Conservation (phyloP, 2,329 filamentous ascomycete species). For the Stemphylium beticola region DNA sequence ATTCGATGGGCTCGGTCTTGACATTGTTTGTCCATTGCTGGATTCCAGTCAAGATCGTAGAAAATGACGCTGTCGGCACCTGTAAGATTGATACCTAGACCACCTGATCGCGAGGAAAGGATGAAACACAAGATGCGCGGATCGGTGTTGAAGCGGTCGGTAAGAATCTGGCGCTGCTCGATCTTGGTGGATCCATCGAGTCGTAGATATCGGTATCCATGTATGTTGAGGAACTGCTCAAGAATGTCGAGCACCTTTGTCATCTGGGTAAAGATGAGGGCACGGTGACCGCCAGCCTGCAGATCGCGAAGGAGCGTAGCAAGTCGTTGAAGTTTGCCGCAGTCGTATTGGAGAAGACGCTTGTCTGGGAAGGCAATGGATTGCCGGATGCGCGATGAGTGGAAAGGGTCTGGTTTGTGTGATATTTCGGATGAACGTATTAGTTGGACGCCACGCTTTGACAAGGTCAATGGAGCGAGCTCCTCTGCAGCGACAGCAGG, state of each 20-base stretch:
- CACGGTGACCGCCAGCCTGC: conserved; percentile 88
- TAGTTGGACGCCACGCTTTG: conserved; percentile 63
- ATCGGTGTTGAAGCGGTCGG: conserved; percentile 96
- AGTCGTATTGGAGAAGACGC: conserved; percentile 95
- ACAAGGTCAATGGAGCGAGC: conserved; percentile 69
- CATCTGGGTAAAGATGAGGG: conserved; percentile 99
- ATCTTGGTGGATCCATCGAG: conserved; percentile 97
- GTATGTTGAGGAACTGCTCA: conserved; percentile 96
- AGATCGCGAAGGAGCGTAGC: conserved; percentile 85
- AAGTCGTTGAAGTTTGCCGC: conserved; percentile 90
- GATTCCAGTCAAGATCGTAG: conserved; percentile 99
- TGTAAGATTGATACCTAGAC: conserved; percentile 93
- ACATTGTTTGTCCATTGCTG: conserved; percentile 99
- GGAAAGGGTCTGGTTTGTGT: conserved; percentile 78
- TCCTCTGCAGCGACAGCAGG: conserved; percentile 86
- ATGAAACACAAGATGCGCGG: conserved; percentile 93
- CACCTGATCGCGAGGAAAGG: conserved; percentile 90
- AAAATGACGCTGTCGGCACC: conserved; percentile 98
- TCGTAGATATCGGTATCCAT: conserved; percentile 94
- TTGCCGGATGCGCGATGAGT: conserved; percentile 88
- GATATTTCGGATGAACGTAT: conserved; percentile 61
- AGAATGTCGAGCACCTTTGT: conserved; percentile 97
- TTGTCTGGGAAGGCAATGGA: conserved; percentile 98
- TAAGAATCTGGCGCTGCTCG: conserved; percentile 92
- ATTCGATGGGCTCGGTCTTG: conserved; percentile 98